phyloP scores from a whole-genome alignment of 2,329 filamentous ascomycete species.

The Fusarium lateritium region DNA sequence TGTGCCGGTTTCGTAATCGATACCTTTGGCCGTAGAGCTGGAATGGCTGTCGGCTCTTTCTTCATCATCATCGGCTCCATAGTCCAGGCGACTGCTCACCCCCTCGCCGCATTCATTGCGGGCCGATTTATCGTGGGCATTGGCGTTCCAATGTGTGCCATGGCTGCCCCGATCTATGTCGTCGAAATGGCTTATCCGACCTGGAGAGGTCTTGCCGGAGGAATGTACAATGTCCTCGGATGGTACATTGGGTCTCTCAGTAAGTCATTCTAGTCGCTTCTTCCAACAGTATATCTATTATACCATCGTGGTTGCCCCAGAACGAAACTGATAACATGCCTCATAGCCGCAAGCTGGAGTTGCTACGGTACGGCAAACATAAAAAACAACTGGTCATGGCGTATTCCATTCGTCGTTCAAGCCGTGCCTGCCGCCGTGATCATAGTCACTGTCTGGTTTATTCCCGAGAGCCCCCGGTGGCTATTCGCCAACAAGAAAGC shows the following conservation, averaged over 20 bases:
- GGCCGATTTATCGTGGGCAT: conserved; percentile 1
- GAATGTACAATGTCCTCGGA: conserved; percentile 1
- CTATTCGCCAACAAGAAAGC: background rate
- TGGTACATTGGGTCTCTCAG: conserved; percentile 14
- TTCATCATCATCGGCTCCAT: conserved; percentile 2
- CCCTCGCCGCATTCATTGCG: conserved; percentile 4
- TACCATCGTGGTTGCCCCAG: too few species aligned
- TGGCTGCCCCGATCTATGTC: conserved; percentile 5
- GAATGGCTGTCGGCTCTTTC: background rate
- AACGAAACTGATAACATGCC: background rate
- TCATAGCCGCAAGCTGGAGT: conserved; percentile 8
- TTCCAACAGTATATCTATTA: too few species aligned
- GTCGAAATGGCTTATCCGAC: conserved; percentile 13
- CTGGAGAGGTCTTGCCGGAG: conserved; percentile 6
- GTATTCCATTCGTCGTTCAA: background rate
- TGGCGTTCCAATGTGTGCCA: conserved; percentile 1
- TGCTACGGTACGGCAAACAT: conserved; percentile 1
- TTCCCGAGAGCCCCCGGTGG: conserved; percentile 9
- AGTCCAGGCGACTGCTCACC: conserved; percentile 1
- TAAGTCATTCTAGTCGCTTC: background rate
- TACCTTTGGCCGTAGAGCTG: background rate
- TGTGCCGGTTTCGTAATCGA: background rate
- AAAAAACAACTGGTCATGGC: conserved; percentile 1
- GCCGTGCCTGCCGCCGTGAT: background rate
- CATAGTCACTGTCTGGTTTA: background rate